phyloP scores from a whole-genome alignment of 495 filamentous ascomycete genomes.

The Penicillium dipodomyicola region DNA sequence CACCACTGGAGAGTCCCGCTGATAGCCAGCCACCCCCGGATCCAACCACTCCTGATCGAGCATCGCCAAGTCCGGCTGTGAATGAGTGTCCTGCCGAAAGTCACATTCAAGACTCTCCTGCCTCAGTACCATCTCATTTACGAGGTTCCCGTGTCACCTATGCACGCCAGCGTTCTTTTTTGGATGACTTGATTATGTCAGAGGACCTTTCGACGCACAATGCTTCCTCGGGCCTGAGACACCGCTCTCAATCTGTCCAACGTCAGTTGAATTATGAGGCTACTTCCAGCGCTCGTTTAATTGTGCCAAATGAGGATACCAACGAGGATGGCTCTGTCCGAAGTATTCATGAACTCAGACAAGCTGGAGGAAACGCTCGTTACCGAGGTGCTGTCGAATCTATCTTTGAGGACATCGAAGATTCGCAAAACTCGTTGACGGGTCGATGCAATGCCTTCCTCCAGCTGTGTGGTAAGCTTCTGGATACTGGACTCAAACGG shows the following conservation, averaged over 20 bases:
- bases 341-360: conserved; percentile 86
- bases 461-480: conserved; percentile 71
- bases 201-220: conserved; percentile 11
- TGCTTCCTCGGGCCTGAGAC: conserved; percentile 5
- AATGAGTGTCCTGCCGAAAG: conserved; percentile 11
- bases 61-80: conserved; percentile 1
- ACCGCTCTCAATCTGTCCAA: conserved; percentile 9
- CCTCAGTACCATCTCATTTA: conserved; percentile 22
- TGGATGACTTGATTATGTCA: conserved; percentile 43
- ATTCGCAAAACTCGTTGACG: conserved; percentile 47
- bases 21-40: conserved; percentile 16
- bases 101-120: conserved; percentile 15
- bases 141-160: conserved; percentile 56
- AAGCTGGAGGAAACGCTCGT: conserved; percentile 78
- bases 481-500: conserved; percentile 60
- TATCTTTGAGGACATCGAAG: conserved; percentile 78
- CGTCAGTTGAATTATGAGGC: conserved; percentile 6
- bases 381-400: conserved; percentile 79
- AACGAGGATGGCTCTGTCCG: conserved; percentile 60
- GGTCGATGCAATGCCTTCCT: conserved; percentile 54
- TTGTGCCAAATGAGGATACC: conserved; percentile 49
- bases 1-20: conserved; percentile 4
- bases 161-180: conserved; percentile 59
- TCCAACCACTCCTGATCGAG: conserved; percentile 7
- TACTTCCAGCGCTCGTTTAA: conserved; percentile 17